Conservation (phyloP, 2,329 filamentous ascomycete genomes). For the Reticulascus tulasneorum region DNA sequence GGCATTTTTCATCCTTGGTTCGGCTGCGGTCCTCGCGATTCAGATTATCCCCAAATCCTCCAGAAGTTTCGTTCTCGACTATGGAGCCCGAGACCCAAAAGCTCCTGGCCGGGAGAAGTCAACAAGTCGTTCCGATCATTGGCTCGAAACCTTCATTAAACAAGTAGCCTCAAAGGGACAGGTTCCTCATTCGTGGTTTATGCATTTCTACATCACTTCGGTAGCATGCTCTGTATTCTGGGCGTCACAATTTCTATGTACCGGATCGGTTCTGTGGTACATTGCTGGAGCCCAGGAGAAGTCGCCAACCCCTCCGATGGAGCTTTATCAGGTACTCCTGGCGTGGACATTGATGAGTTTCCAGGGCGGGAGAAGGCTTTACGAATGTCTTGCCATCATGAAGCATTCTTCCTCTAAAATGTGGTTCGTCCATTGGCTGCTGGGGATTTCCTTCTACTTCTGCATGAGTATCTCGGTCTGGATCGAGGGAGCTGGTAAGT, state of each 20-base stretch:
- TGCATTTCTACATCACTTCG: slow-evolving; percentile 78
- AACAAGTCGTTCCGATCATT: background rate
- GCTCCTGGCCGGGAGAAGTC: slow-evolving; percentile 4
- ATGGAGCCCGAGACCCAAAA: slow-evolving; percentile 40
- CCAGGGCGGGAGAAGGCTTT: slow-evolving; percentile 72
- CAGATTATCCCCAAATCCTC: slow-evolving; percentile 40
- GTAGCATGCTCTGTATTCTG: slow-evolving; percentile 69
- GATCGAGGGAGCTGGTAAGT: slow-evolving; percentile 74
- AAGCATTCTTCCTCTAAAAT: slow-evolving; percentile 71
- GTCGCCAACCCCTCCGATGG: slow-evolving; percentile 42
- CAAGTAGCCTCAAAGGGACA: slow-evolving; percentile 37
- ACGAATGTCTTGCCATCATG: slow-evolving; percentile 65
- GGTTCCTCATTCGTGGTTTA: slow-evolving; percentile 87
- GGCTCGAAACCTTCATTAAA: slow-evolving; percentile 6
- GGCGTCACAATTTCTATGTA: slow-evolving; percentile 57
- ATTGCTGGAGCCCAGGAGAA: slow-evolving; percentile 36
- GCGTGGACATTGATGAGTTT: slow-evolving; percentile 70
- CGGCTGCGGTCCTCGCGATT: slow-evolving; percentile 35
- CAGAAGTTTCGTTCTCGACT: slow-evolving; percentile 43
- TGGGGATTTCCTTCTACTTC: slow-evolving; percentile 76
- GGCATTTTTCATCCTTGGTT: slow-evolving; percentile 41
- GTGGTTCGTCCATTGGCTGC: slow-evolving; percentile 78
- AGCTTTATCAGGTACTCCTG: slow-evolving; percentile 57
- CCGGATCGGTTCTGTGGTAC: slow-evolving; percentile 49
- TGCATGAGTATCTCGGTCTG: slow-evolving; percentile 72